Evolutionary conservation across 129 eudicot genomes (phyloP), one percentile per base, ranked within the genome.

Genomic region (Centaurea solstitialis): DNA sequence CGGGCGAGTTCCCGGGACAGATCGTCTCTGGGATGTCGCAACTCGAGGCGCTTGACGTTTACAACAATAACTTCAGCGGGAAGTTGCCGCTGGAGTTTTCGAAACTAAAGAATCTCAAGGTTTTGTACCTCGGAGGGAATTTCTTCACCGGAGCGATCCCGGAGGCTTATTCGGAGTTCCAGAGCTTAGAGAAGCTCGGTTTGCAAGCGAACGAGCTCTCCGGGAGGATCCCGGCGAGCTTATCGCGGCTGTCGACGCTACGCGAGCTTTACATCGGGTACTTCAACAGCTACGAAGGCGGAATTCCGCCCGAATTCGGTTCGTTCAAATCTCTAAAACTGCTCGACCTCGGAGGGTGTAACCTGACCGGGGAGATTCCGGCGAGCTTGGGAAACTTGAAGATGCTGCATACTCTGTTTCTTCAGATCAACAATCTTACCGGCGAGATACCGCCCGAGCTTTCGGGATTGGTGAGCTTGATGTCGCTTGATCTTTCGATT

Each of bases 231-330:
- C 99, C 99, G 20, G 75, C 81, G 38, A 82, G 91, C 12, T 68
- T 96, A 78, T 85, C 92, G 5, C 71, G 28, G n/a, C 28, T 96
- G 13, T 79, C 90, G 13, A 84, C 79, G 6, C 89, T 96, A 5
- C 39, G 74, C 3, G 75, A 77, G 9, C 85, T 96, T 0, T 76
- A 6, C 4, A 24, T 96, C 0, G 98, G 99, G 0, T 95, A 91
- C 47, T 89, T 0, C 77, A 96, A 96, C 73, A 24, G 23, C 9
- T 96, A 81, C 33, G 41, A 62, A 22, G 97, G 97, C 6, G 99
- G 99, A 0, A 91, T 96, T 13, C 99, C 99, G 23, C 57, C 84
- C n/a, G 93, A 96, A 59, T 83, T 96, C 1, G 98, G 98, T 18
- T 23, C 11, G 0, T 47, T 93, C 12, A 77, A 69, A 6, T 57